A percentile compares a stretch with the other conserved stretches of the same genome.
Conservation (phyloP, 1,284 basidiomycete species). For the Sparassis latifolia region DNA sequence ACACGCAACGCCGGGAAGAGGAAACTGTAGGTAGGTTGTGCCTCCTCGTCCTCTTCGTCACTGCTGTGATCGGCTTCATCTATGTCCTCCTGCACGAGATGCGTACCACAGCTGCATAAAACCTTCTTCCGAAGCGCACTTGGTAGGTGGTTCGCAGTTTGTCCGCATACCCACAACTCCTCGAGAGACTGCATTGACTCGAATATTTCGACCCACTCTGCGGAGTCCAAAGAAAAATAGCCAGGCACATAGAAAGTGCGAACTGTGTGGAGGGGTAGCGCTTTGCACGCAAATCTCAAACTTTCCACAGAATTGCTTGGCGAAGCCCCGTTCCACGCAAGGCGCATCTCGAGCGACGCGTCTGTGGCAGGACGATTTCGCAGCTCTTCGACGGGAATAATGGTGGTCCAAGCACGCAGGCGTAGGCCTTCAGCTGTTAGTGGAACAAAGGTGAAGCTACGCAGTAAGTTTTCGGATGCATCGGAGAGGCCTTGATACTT, state of each 20-base stretch:
- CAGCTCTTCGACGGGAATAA: neutral
- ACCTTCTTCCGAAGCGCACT: slow-evolving; percentile 3
- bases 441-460: slow-evolving; percentile 3
- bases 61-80: no score
- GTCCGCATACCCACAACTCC: slow-evolving; percentile 4
- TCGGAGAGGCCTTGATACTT: neutral
- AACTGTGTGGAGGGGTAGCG: slow-evolving; percentile 3
- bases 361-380: neutral
- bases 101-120: neutral
- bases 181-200: neutral
- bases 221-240: slow-evolving; percentile 1
- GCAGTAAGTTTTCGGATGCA: neutral
- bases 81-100: neutral
- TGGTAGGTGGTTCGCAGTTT: slow-evolving; percentile 3
- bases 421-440: neutral
- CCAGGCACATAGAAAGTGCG: slow-evolving; percentile 3
- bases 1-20: slow-evolving; percentile 5
- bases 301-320: neutral
- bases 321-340: slow-evolving; percentile 1
- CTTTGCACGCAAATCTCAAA: neutral
- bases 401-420: neutral
- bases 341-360: neutral
- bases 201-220: slow-evolving; percentile 5
- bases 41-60: neutral
- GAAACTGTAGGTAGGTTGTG: neutral